A percentile compares a stretch with the other conserved stretches of the same genome.
Conservation (phyloP, 1,139 yeast genomes). For the Hyphopichia buzzinii region DNA sequence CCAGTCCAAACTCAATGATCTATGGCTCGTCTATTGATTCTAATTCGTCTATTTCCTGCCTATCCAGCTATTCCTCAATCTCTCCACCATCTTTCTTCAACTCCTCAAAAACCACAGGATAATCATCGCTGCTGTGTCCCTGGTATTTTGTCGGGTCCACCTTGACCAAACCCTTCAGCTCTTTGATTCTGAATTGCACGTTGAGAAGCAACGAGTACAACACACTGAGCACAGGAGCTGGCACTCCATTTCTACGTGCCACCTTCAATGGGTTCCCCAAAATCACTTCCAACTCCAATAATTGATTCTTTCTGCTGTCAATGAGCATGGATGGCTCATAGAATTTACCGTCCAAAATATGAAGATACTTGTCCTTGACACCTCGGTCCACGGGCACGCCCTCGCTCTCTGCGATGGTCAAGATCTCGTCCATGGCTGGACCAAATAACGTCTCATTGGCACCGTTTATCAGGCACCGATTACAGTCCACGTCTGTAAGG, state of each 20-base stretch:
- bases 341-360: constrained; percentile 61
- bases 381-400: constrained; percentile 52
- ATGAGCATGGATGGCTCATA: constrained; percentile 75
- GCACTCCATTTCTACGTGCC: constrained; percentile 54
- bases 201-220: constrained; percentile 57
- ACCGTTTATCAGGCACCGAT: constrained; percentile 54
- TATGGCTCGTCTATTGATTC: too few species aligned
- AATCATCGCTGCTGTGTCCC: constrained; percentile 27
- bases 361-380: constrained; percentile 47
- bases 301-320: constrained; percentile 66
- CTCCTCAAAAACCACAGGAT: constrained; percentile 22
- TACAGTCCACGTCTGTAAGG: constrained; percentile 51
- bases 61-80: too few species aligned
- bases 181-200: constrained; percentile 60
- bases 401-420: constrained; percentile 59
- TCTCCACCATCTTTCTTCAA: too few species aligned
- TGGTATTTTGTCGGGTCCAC: constrained; percentile 27
- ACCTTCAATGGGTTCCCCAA: constrained; percentile 68
- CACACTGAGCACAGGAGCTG: constrained; percentile 56
- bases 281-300: constrained; percentile 69
- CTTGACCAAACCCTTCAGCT: constrained; percentile 43
- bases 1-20: too few species aligned
- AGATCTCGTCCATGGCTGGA: constrained; percentile 68
- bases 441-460: constrained; percentile 48
- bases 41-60: too few species aligned